These are phyloP conservation scores for Malassezia vespertilionis DNA, from an alignment of 1,284 basidiomycete genomes.

Conservation along the genomic window DNA sequence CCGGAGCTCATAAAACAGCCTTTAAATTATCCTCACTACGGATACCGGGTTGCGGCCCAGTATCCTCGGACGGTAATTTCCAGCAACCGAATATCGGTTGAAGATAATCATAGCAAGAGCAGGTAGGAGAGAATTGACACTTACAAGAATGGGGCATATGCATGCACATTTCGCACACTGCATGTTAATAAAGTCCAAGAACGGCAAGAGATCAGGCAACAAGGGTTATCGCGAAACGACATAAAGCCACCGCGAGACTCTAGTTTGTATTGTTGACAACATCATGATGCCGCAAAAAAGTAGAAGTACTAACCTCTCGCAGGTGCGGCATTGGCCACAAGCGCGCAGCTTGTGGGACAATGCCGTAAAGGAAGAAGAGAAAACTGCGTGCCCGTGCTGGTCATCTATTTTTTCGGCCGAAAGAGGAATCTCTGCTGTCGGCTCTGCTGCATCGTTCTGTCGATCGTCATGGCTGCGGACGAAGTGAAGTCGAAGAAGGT, in stretches of 20 bases:
- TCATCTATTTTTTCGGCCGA: constrained; percentile 8
- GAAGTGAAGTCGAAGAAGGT: constrained; percentile 13
- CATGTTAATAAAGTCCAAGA: too few species aligned
- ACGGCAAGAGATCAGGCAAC: constrained; percentile 15
- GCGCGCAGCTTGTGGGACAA: neutral
- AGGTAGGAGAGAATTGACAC: neutral
- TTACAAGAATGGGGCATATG: neutral
- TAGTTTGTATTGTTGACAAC: constrained; percentile 29
- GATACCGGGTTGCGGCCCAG: constrained; percentile 14
- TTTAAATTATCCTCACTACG: constrained; percentile 29
- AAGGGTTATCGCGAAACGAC: constrained; percentile 36
- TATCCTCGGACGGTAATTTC: constrained; percentile 43
- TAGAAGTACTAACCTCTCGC: too few species aligned
- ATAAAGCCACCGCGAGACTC: constrained; percentile 37
- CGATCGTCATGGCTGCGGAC: constrained; percentile 25
- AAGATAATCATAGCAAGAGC: constrained; percentile 19
- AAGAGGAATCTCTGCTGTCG: neutral
- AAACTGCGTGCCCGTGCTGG: neutral
- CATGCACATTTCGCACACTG: too few species aligned
- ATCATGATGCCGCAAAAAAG: constrained; percentile 11
- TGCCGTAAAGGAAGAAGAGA: constrained; percentile 1
- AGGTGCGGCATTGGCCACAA: constrained; percentile 4
- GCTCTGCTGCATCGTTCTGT: neutral
- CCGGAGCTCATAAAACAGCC: constrained; percentile 36
- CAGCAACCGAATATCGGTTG: constrained; percentile 30